A percentile compares a stretch with the other conserved stretches of the same genome.
Conservation (phyloP, 371 early-diverging fungal species). For the Syncephalastrum racemosum region DNA sequence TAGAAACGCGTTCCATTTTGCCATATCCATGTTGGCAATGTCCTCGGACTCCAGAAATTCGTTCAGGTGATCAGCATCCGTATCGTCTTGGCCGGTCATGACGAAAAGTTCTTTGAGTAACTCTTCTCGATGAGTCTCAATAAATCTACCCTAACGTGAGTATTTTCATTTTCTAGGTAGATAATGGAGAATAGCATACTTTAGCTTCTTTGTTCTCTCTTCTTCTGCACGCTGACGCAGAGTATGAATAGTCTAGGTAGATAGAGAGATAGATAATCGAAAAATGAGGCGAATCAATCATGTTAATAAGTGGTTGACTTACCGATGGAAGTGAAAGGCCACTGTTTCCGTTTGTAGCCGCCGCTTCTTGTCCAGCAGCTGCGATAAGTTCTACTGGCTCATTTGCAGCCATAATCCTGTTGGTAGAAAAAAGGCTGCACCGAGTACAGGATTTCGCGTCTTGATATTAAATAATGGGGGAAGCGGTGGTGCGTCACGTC, state of each 20-base stretch:
- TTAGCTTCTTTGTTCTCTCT: constrained; percentile 25
- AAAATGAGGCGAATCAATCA: neutral
- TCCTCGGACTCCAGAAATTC: constrained; percentile 26
- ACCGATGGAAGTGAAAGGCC: constrained; percentile 13
- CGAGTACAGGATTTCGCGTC: too few relatives aligned
- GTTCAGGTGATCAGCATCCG: constrained; percentile 18
- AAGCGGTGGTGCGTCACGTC: too few relatives aligned
- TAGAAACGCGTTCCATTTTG: constrained; percentile 26
- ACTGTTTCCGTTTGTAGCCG: constrained; percentile 12
- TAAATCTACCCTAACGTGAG: constrained; percentile 13
- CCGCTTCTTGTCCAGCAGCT: constrained; percentile 20
- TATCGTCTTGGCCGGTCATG: constrained; percentile 21
- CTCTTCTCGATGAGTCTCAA: constrained; percentile 18
- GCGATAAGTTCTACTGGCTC: constrained; percentile 14
- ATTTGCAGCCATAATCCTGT: constrained; percentile 27
- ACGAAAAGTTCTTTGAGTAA: constrained; percentile 33
- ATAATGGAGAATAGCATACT: constrained; percentile 13
- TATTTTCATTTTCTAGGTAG: neutral
- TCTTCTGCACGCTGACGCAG: constrained; percentile 28
- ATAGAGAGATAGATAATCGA: neutral
- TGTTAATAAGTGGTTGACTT: neutral
- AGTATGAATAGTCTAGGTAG: constrained; percentile 24
- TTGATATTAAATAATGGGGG: too few relatives aligned
- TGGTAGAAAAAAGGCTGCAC: too few relatives aligned
- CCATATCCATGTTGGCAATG: constrained; percentile 13